Evolutionary conservation across 2,329 filamentous ascomycete genomes (phyloP).

Genomic region (Aspergillus proliferans): DNA sequence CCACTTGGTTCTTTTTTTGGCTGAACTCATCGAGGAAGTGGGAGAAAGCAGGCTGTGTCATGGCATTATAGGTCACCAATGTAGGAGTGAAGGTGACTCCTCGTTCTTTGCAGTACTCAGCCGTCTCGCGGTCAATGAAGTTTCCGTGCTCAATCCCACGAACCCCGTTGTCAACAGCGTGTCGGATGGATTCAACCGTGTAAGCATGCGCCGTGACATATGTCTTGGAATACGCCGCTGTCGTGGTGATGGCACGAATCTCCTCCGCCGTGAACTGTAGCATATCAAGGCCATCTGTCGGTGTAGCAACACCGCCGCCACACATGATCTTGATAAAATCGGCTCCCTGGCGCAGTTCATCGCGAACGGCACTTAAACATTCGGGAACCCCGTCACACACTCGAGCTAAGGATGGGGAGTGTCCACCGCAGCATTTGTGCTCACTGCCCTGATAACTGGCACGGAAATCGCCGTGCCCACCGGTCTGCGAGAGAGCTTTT

Average conservation of each 20-base stretch:
- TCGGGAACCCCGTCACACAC: conserved; percentile 51
- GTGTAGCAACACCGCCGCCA: conserved; percentile 51
- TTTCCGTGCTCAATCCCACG: conserved; percentile 50
- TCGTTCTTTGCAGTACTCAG: conserved; percentile 42
- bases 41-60: conserved; percentile 31
- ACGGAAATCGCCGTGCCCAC: conserved; percentile 50
- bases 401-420: conserved; percentile 18
- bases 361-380: conserved; percentile 46
- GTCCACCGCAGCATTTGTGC: conserved; percentile 41
- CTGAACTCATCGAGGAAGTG: conserved; percentile 2
- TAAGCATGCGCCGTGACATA: conserved; percentile 55
- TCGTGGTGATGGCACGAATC: conserved; percentile 47
- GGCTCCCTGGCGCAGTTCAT: conserved; percentile 50
- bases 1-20: conserved; percentile 43
- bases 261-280: conserved; percentile 52
- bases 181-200: conserved; percentile 47
- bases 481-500: conserved; percentile 51
- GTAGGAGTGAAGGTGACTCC: conserved; percentile 49
- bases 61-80: conserved; percentile 45
- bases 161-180: conserved; percentile 50
- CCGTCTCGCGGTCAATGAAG: conserved; percentile 38
- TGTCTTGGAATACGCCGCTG: conserved; percentile 43
- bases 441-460: conserved; percentile 29
- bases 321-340: conserved; percentile 58
- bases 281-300: conserved; percentile 47